Percentiles rank a stretch among this genome's conserved stretches.
Evolutionary conservation across 2,329 filamentous ascomycete species (phyloP).

Genomic region (Xylaria sp.): DNA sequence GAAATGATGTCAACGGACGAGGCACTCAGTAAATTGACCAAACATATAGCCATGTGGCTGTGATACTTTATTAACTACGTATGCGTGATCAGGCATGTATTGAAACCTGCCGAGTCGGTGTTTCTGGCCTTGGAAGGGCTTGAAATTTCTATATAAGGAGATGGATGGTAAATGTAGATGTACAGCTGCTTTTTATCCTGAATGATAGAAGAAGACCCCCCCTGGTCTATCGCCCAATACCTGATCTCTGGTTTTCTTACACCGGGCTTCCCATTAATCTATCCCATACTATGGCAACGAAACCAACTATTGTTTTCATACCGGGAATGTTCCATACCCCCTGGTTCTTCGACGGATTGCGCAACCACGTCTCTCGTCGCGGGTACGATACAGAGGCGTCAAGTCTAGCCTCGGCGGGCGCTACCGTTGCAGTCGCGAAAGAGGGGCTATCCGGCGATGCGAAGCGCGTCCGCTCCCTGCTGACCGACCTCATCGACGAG

Average conservation of each 20-base stretch:
- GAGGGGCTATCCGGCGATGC: constrained; percentile 26
- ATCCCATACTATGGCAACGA: constrained; percentile 4
- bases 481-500: constrained; percentile 7
- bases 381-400: constrained; percentile 24
- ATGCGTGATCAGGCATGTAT: too few relatives aligned
- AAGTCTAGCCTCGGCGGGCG: constrained; percentile 15
- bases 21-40: too few relatives aligned
- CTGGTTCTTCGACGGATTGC: constrained; percentile 17
- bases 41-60: too few relatives aligned
- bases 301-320: constrained; percentile 21
- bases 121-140: not conserved
- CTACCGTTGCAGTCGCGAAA: not conserved
- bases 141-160: not conserved
- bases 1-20: too few relatives aligned
- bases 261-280: not conserved
- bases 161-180: not conserved
- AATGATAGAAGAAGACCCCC: not conserved
- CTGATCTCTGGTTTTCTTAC: not conserved
- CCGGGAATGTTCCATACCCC: constrained; percentile 26
- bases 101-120: too few relatives aligned
- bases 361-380: constrained; percentile 18
- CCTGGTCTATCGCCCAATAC: not conserved
- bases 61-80: too few relatives aligned
- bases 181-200: not conserved
- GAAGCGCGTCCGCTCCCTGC: constrained; percentile 7